A percentile compares a stretch with the other conserved stretches of the same genome.
These are phyloP conservation scores for Fusarium liriodendri DNA, from an alignment of 2,329 filamentous ascomycete genomes.

Conservation along the genomic window DNA sequence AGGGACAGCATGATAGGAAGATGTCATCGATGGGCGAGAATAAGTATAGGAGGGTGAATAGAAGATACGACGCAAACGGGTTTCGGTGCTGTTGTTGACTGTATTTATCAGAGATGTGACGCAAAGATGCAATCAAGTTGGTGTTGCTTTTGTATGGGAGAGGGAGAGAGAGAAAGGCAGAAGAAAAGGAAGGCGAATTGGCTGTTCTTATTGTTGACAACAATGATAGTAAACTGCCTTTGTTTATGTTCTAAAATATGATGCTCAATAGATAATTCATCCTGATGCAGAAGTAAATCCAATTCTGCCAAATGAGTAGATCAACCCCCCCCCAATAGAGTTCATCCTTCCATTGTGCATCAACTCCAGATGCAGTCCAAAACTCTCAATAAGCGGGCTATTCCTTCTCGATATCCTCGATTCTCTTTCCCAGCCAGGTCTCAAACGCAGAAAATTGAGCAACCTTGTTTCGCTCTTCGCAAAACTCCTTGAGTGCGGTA, in stretches of 20 bases:
- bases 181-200: background rate
- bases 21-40: background rate
- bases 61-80: background rate
- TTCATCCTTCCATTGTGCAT: background rate
- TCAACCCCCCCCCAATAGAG: background rate
- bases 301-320: background rate
- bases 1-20: background rate
- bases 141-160: background rate
- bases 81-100: background rate
- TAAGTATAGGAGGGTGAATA: background rate
- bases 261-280: background rate
- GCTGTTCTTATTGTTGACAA: background rate
- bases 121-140: background rate
- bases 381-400: background rate
- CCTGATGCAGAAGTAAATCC: background rate
- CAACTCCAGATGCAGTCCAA: background rate
- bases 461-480: conserved; percentile 51
- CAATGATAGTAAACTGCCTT: background rate
- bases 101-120: background rate
- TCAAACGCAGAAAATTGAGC: conserved; percentile 59
- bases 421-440: conserved; percentile 54
- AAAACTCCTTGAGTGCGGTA: conserved; percentile 54
- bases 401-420: conserved; percentile 12
- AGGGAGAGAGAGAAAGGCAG: background rate
- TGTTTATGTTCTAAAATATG: background rate